Percentiles rank a stretch among this genome's conserved stretches.
These are phyloP conservation scores for Podospora didyma DNA, from an alignment of 495 filamentous ascomycete genomes.

Conservation along the genomic window DNA sequence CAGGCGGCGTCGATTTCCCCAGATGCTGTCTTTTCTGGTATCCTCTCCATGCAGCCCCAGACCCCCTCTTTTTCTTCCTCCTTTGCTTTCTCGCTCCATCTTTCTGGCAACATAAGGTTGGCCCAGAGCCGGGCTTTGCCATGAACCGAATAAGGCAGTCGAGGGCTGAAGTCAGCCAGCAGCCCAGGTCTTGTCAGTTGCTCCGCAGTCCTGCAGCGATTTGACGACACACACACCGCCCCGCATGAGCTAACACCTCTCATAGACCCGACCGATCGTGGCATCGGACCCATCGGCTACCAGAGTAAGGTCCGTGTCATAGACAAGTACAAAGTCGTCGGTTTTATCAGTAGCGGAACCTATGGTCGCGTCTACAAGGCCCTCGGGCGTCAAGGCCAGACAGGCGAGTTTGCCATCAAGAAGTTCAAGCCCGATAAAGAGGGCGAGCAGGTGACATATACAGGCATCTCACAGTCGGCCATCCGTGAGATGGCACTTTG, in stretches of 20 bases:
- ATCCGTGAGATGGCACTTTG: constrained; percentile 99
- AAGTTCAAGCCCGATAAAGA: constrained; percentile 99
- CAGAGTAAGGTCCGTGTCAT: constrained; percentile 83
- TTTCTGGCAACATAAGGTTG: background rate
- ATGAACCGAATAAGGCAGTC: constrained; percentile 21
- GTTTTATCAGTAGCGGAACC: constrained; percentile 98
- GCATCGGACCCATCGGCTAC: constrained; percentile 52
- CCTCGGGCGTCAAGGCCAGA: constrained; percentile 62
- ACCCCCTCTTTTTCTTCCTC: background rate
- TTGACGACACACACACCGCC: constrained; percentile 3
- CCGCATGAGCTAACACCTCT: constrained; percentile 17
- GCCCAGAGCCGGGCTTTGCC: constrained; percentile 6
- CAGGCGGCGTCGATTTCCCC: constrained; percentile 12
- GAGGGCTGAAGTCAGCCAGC: constrained; percentile 20
- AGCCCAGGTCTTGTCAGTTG: constrained; percentile 19
- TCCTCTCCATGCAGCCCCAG: background rate
- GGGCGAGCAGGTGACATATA: constrained; percentile 89
- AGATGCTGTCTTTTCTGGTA: constrained; percentile 5
- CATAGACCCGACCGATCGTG: constrained; percentile 45
- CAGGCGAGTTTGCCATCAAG: constrained; percentile 92
- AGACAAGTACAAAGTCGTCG: constrained; percentile 91
- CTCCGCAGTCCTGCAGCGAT: constrained; percentile 12
- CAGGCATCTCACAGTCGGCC: constrained; percentile 94
- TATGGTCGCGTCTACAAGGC: constrained; percentile 99
- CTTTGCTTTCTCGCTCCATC: background rate